Evolutionary conservation across 1,284 basidiomycete species (phyloP).

Genomic region (Cystobasidium pallidum): DNA sequence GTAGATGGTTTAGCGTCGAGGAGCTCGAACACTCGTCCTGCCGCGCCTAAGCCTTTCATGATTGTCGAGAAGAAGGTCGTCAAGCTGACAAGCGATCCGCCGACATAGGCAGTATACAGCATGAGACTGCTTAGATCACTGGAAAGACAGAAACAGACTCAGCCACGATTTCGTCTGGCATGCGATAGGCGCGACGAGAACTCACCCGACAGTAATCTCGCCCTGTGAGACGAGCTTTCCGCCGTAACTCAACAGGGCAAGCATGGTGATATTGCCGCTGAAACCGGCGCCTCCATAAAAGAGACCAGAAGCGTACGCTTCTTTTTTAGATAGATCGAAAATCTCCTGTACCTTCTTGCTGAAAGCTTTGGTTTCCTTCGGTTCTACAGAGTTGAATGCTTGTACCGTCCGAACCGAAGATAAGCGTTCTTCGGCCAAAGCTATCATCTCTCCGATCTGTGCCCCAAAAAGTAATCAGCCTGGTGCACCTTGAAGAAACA

Average conservation of each 20-base stretch:
- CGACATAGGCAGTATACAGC: conserved; percentile 90
- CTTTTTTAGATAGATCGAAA: conserved; percentile 76
- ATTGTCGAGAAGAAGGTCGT: conserved; percentile 59
- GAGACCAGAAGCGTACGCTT: conserved; percentile 85
- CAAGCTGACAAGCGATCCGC: conserved; percentile 59
- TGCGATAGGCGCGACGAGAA: background rate
- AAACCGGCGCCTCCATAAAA: conserved; percentile 69
- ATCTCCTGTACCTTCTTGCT: conserved; percentile 67
- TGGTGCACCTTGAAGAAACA: conserved; percentile 77
- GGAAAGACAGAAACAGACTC: background rate
- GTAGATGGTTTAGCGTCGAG: conserved; percentile 65
- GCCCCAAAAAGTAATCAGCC: conserved; percentile 53
- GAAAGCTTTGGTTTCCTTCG: conserved; percentile 68
- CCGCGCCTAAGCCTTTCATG: conserved; percentile 82
- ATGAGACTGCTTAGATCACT: conserved; percentile 80
- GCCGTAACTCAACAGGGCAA: conserved; percentile 89
- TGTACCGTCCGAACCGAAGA: conserved; percentile 92
- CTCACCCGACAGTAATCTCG: conserved; percentile 78
- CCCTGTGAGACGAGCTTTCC: conserved; percentile 86
- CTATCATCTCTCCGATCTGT: conserved; percentile 48
- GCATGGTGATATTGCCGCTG: conserved; percentile 81
- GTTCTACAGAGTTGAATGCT: conserved; percentile 75
- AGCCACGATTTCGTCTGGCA: too few species aligned
- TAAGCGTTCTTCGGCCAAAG: conserved; percentile 82
- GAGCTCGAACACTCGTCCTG: conserved; percentile 87